Base-by-base conservation (phyloP, 2,329 filamentous ascomycete species). In the Botrytis sinoallii region DNA sequence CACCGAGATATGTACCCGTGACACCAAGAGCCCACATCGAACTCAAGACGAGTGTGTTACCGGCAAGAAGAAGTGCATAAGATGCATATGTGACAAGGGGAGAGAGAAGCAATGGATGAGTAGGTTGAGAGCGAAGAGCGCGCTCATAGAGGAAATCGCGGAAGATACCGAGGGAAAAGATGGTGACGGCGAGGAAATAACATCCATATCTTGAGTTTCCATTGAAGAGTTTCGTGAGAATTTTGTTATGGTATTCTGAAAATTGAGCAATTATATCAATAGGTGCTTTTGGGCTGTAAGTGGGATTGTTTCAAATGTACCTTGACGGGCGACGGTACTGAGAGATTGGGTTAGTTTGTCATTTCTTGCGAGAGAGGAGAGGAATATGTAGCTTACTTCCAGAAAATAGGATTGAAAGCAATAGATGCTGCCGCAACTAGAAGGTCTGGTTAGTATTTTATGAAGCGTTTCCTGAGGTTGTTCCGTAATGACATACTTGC, bases 331-430 rank as follows among this genome's bases (percentile, higher is more conserved):
- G 78, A 94, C 90, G 80, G 94, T 92, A 83, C 93, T 97, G 73
- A 55, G n/a, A 70, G 18, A 25, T 32, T 29, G 32, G n/a, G 52
- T 77, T 73, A 77, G 73, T 65, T 44, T 48, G 18, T 5, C 42
- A 60, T 29, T n/a, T 22, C 16, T 46, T 20, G 8, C 12, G 35
- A 20, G 48, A 14, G 32, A 70, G 64, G 29, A 22, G 52, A 64
- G 52, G 61, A 57, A 63, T 76, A 75, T 69, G 63, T 75, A 71
- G 88, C 93, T 86, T 88, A 97, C 95, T 99, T 99, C 96, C 96
- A 99, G 84, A 98, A 98, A n/a, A 96, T 91, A 35, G 96, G 96
- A 84, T 99, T 99, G 85, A 99, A 98, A 67, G 91, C 88, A 84
- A 99, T 97, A 71, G 93, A 89, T 73, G 86, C 87, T 66, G 91